phyloP scores from a whole-genome alignment of 176 grass and related monocot genomes.

The Oryza brachyantha region DNA sequence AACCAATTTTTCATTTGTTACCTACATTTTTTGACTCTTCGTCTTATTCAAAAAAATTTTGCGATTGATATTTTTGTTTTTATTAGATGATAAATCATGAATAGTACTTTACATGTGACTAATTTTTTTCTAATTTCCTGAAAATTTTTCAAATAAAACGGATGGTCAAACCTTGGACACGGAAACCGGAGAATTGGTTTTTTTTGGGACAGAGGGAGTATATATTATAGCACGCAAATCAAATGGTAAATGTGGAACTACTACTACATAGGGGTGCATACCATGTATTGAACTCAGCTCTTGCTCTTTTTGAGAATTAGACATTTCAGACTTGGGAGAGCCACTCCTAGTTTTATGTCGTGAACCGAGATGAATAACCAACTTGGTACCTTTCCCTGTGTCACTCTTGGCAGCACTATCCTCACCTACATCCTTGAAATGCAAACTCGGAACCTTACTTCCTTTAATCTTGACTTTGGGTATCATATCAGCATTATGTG shows the following conservation, averaged over 20 bases:
- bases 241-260: slow-evolving; percentile 36
- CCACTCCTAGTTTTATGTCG: slow-evolving; percentile 74
- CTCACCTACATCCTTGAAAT: slow-evolving; percentile 56
- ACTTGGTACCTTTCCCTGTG: slow-evolving; percentile 67
- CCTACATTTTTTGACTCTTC: too few species aligned
- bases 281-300: slow-evolving; percentile 56
- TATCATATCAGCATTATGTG: slow-evolving; percentile 37
- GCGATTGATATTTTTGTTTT: too few species aligned
- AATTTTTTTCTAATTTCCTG: too few species aligned
- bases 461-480: slow-evolving; percentile 76
- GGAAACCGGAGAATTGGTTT: too few species aligned
- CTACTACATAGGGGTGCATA: slow-evolving; percentile 41
- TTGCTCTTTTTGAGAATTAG: slow-evolving; percentile 76
- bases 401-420: slow-evolving; percentile 65
- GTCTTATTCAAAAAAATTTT: too few species aligned
- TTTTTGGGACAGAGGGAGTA: too few species aligned
- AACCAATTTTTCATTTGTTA: too few species aligned
- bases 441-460: slow-evolving; percentile 57
- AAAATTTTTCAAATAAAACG: too few species aligned
- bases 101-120: too few species aligned
- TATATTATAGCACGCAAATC: slow-evolving; percentile 17
- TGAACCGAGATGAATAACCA: slow-evolving; percentile 89
- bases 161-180: too few species aligned
- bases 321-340: slow-evolving; percentile 76
- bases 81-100: too few species aligned